Percentiles rank a stretch among this genome's conserved stretches.
phyloP scores from a whole-genome alignment of 192 early-diverging fungal species.

The Podila epicladia region DNA sequence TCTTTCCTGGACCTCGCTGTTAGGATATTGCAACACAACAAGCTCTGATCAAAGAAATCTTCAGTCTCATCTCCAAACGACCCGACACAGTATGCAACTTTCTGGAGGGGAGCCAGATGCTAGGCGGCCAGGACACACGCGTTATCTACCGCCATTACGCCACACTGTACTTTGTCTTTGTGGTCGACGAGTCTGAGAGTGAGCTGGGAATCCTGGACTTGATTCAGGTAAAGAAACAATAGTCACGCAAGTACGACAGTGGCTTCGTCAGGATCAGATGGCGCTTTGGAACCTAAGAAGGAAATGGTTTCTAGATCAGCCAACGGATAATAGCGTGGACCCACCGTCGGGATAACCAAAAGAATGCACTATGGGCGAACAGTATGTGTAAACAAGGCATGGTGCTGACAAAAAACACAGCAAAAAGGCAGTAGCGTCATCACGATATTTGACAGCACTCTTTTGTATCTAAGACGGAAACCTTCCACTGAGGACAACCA shows the following conservation, averaged over 20 bases:
- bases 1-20: neutral
- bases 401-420: neutral
- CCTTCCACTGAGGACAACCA: too few species aligned
- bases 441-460: too few species aligned
- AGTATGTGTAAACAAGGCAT: too few species aligned
- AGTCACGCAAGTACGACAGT: neutral
- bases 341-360: too few species aligned
- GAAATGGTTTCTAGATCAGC: too few species aligned
- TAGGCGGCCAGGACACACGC: slow-evolving; percentile 86
- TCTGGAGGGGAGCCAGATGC: slow-evolving; percentile 81
- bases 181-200: slow-evolving; percentile 95
- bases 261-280: neutral
- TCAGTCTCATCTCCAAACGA: slow-evolving; percentile 82
- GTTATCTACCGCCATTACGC: slow-evolving; percentile 98
- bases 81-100: slow-evolving; percentile 94
- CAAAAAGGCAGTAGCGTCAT: neutral
- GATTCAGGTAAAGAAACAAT: slow-evolving; percentile 74
- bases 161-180: slow-evolving; percentile 98
- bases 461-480: too few species aligned
- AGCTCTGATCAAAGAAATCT: slow-evolving; percentile 89
- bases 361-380: too few species aligned
- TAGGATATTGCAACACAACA: slow-evolving; percentile 88
- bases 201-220: slow-evolving; percentile 96
- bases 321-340: too few species aligned
- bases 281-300: too few species aligned